These are phyloP conservation scores for Malus orientalis DNA, from an alignment of 306 rosid genomes.

Conservation along the genomic window DNA sequence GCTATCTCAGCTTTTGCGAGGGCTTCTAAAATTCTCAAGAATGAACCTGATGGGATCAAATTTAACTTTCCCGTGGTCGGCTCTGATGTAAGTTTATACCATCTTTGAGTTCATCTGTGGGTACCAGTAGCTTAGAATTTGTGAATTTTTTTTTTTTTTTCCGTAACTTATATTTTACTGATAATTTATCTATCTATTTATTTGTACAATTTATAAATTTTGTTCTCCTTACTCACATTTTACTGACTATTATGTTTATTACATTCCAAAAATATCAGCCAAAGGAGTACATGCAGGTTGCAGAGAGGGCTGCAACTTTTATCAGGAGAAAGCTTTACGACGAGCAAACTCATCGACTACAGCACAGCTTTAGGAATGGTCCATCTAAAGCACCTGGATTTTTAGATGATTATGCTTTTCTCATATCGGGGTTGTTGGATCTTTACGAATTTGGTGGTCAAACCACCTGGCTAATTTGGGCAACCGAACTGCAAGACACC, in stretches of 20 bases:
- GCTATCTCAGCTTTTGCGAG: slow-evolving; percentile 85
- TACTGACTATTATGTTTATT: slow-evolving; percentile 8
- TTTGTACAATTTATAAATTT: neutral
- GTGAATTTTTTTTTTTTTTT: neutral
- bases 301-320: slow-evolving; percentile 72
- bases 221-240: neutral
- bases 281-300: slow-evolving; percentile 58
- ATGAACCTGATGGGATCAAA: slow-evolving; percentile 47
- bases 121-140: too few relatives aligned
- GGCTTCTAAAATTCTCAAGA: slow-evolving; percentile 76
- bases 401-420: slow-evolving; percentile 85
- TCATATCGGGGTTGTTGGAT: slow-evolving; percentile 78
- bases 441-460: slow-evolving; percentile 81
- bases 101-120: neutral
- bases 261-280: slow-evolving; percentile 40
- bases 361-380: slow-evolving; percentile 80
- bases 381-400: slow-evolving; percentile 89
- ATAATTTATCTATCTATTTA: neutral
- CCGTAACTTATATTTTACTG: neutral
- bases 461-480: slow-evolving; percentile 73
- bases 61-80: slow-evolving; percentile 76
- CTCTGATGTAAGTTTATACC: slow-evolving; percentile 55
- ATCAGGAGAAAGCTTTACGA: slow-evolving; percentile 61
- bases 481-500: slow-evolving; percentile 71
- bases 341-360: slow-evolving; percentile 50